Evolutionary conservation across 495 filamentous ascomycete genomes (phyloP), one percentile per base, ranked within the genome.

Genomic region (Lineolata rhizophorae): DNA sequence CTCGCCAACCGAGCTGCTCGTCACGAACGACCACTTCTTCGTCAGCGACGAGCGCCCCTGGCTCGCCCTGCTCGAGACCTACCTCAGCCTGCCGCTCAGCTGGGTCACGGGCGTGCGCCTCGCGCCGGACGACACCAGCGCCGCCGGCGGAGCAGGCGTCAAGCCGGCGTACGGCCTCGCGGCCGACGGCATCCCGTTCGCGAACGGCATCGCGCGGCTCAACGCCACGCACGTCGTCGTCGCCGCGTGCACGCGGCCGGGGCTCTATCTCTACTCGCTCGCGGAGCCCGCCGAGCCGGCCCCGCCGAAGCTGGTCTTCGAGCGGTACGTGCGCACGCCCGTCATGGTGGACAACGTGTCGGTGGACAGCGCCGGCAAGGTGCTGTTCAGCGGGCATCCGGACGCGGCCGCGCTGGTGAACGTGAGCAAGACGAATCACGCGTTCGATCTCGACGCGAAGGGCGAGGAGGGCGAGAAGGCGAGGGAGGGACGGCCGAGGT

Each of bases 361-460:
- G 4, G 37, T 50, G 1, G 51, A 60, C 20, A 30, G 38, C 10
- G 44, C 56, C 15, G 57, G 60, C 0, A 40, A 37, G 8, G 30
- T 63, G 20, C 32, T 54, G 2, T 55, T 52, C 18, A 54, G 56
- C 9, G 60, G 58, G 0, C 58, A 61, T 34, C 53, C 58, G 10
- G 44, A 52, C 35, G 35, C 42, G 8, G 50, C 49, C 11, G 27
- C 43, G 2, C 18, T 60, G 9, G 36, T 40, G 26, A 40, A 46
- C n/a, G 38, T 50, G 12, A 17, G 44, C 1, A 33, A 38, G 5
- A 32, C 31, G 9, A 43, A 50, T 4, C 26, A 38, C 12, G 14
- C 30, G 6, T 57, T 50, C 37, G 44, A 37, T 4, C 36, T 35
- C 0, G 47, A 46, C 20, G n/a, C n/a, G n/a, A 29, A 34, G 5